Percentiles rank a stretch among this genome's conserved stretches.
Evolutionary conservation across 2,329 filamentous ascomycete genomes (phyloP).

Genomic region (Cladophialophora chaetospira): DNA sequence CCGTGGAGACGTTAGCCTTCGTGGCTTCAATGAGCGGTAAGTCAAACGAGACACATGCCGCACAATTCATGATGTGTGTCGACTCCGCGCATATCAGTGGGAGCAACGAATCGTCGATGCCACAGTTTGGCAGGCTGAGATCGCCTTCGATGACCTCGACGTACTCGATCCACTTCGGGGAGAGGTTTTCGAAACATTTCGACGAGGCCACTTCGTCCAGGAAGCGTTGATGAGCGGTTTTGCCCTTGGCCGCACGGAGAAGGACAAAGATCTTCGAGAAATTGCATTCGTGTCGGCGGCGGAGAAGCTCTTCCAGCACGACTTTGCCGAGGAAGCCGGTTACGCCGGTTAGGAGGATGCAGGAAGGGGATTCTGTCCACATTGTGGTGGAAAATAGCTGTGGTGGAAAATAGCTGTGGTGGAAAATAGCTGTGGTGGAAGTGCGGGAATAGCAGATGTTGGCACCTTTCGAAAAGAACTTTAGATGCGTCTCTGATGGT

Average conservation of each 20-base stretch:
- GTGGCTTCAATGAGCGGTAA: constrained; percentile 8
- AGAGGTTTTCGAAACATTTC: constrained; percentile 1
- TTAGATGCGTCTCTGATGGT: too few relatives aligned
- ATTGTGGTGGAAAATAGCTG: neutral
- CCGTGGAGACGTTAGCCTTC: constrained; percentile 9
- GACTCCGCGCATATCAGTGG: neutral
- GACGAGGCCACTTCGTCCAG: neutral
- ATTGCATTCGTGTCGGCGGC: constrained; percentile 42
- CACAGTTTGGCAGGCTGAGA: constrained; percentile 1
- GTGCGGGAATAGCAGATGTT: too few relatives aligned
- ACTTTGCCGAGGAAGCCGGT: constrained; percentile 87
- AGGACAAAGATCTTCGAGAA: constrained; percentile 1
- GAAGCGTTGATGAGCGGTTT: constrained; percentile 2
- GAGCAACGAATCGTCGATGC: neutral
- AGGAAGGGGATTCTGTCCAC: neutral
- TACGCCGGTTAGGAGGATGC: constrained; percentile 77
- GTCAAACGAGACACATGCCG: constrained; percentile 10
- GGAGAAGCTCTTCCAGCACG: constrained; percentile 72
- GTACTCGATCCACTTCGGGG: neutral
- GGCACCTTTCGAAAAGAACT: too few relatives aligned
- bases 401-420: too few relatives aligned
- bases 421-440: too few relatives aligned
- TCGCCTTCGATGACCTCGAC: constrained; percentile 14
- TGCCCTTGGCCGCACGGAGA: neutral
- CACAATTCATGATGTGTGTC: constrained; percentile 18